phyloP scores from a whole-genome alignment of 345 rosid species.

The Populus deltoides region DNA sequence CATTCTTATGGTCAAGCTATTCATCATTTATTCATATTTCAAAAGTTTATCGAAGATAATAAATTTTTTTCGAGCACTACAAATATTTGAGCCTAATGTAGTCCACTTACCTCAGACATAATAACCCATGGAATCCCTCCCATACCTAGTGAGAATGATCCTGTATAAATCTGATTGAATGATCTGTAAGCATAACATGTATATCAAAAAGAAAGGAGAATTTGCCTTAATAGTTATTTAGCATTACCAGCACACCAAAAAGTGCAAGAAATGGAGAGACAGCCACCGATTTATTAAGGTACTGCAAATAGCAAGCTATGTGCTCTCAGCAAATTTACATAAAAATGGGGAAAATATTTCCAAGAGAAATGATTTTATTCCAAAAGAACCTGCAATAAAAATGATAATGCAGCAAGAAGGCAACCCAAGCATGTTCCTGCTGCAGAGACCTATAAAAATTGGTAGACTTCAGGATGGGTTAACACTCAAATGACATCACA shows the following conservation, averaged over 20 bases:
- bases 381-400: conserved; percentile 48
- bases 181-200: not conserved
- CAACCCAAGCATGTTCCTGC: conserved; percentile 82
- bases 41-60: too few species aligned
- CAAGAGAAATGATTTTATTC: not conserved
- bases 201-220: not conserved
- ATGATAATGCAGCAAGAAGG: conserved; percentile 53
- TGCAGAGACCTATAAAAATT: conserved; percentile 62
- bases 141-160: conserved; percentile 51
- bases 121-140: conserved; percentile 73
- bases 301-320: conserved; percentile 33
- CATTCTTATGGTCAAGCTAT: not conserved
- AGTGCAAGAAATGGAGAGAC: conserved; percentile 50
- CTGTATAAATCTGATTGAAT: conserved; percentile 37
- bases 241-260: conserved; percentile 49
- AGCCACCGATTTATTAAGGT: conserved; percentile 37
- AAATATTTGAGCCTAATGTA: too few species aligned
- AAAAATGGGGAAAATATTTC: not conserved
- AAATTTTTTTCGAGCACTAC: not conserved
- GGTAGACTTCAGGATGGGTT: conserved; percentile 1
- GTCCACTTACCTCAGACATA: conserved; percentile 60
- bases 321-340: not conserved
- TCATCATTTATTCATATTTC: too few species aligned
- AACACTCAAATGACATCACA: not conserved
- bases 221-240: not conserved